Evolutionary conservation across 2,329 filamentous ascomycete genomes (phyloP), one percentile per base, ranked within the genome.

Genomic region (Apiospora kogelbergensis): DNA sequence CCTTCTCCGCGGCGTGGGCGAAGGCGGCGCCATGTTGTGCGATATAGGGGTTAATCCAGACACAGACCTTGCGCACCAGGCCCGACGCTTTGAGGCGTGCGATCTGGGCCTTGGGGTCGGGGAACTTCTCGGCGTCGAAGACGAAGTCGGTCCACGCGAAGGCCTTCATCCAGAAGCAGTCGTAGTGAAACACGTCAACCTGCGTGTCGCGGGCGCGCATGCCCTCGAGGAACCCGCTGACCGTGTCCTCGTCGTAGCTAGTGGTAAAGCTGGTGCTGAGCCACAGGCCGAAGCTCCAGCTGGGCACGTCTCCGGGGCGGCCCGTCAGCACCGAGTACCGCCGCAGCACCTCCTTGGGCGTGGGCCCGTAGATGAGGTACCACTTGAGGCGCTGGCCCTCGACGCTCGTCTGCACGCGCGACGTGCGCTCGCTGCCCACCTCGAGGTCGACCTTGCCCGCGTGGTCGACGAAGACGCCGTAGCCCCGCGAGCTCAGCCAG

Each of bases 41-140:
- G 41, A 93, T 86, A 76, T 93, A 93, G 0, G 91, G 89, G 76
- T 93, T 93, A 70, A 92, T 92, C 91, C 91, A 93, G 22, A 93
- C 90, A 73, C 90, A 91, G 72, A 93, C 87, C 74, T 91, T 91
- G 72, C 84, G 84, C 69, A 83, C 83, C 46, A 93, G 82, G 0
- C 88, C 88, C 0, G 84, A 85, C 24, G 86, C 84, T 73, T 93
- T 93, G 69, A 93, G 81, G 1, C 90, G 85, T 9, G 83, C 77
- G 70, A 93, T 88, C 74, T 91, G 90, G 0, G 84, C 88, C 66
- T 85, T 84, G 1, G 91, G 89, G 71, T 93, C 90, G 0, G 91
- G 90, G 78, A 93, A 93, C 73, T 87, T 87, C 63, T 90, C 86
- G 1, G 85, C 81, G 74, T 91, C 90, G 80, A 93, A 93, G 66